Conservation (phyloP, 2,329 filamentous ascomycete species). For the Dactylellina sp. region DNA sequence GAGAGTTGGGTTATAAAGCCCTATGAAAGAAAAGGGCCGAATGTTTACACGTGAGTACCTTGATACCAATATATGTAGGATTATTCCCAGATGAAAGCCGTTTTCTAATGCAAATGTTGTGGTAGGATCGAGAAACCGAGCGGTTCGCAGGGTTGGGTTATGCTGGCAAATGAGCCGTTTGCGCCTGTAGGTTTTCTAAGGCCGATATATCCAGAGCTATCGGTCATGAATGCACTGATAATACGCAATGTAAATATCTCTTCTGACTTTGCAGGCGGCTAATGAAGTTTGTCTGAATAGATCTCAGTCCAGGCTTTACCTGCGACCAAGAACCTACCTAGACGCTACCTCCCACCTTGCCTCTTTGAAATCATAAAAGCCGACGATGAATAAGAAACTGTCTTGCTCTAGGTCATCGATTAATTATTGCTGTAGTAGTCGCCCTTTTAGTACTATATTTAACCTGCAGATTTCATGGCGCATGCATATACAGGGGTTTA, state of each 20-base stretch:
- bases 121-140: slow-evolving; percentile 27
- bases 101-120: neutral
- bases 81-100: neutral
- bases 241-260: too few relatives aligned
- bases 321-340: slow-evolving; percentile 19
- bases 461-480: neutral
- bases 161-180: slow-evolving; percentile 26
- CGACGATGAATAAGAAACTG: slow-evolving; percentile 5
- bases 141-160: slow-evolving; percentile 21
- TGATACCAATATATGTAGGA: neutral
- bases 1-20: slow-evolving; percentile 34
- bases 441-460: neutral
- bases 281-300: slow-evolving; percentile 3
- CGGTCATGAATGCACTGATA: neutral
- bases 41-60: slow-evolving; percentile 36
- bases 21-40: slow-evolving; percentile 24
- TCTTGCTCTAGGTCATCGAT: neutral
- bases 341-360: slow-evolving; percentile 17
- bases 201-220: neutral
- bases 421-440: neutral
- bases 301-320: slow-evolving; percentile 23
- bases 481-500: too few relatives aligned
- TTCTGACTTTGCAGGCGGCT: neutral
- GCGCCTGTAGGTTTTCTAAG: slow-evolving; percentile 20
- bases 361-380: slow-evolving; percentile 32